Percentiles rank a stretch among this genome's conserved stretches.
Evolutionary conservation across 768 basidiomycete genomes (phyloP).

Genomic region (Chalciporus piperatus): DNA sequence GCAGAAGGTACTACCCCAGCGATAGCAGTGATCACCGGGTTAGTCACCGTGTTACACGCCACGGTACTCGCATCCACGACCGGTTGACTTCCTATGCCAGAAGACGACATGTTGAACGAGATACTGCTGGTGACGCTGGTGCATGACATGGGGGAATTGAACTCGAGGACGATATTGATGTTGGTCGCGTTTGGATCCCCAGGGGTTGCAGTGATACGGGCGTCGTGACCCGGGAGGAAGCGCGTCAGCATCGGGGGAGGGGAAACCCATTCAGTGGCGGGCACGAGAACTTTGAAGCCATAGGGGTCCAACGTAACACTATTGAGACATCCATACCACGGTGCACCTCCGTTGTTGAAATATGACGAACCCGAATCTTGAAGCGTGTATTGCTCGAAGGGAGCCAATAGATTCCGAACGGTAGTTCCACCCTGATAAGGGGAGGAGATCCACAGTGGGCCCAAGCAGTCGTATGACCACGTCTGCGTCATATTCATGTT

Average conservation of each 20-base stretch:
- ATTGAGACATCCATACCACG: constrained; percentile 73
- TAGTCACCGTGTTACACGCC: constrained; percentile 47
- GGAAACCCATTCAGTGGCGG: constrained; percentile 59
- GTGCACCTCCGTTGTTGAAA: constrained; percentile 53
- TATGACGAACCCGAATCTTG: constrained; percentile 63
- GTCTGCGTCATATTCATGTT: constrained; percentile 78
- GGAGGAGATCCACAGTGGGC: constrained; percentile 69
- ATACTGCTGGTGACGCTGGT: constrained; percentile 59
- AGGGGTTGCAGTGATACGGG: constrained; percentile 49
- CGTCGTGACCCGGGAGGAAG: constrained; percentile 86
- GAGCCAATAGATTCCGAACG: constrained; percentile 76
- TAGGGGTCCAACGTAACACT: constrained; percentile 66
- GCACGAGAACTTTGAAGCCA: constrained; percentile 82
- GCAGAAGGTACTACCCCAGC: constrained; percentile 53
- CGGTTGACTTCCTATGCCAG: constrained; percentile 57
- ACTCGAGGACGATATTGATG: constrained; percentile 72
- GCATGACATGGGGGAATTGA: constrained; percentile 76
- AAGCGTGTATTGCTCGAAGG: constrained; percentile 78
- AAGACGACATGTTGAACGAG: constrained; percentile 66
- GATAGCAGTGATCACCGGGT: constrained; percentile 49
- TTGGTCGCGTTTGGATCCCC: constrained; percentile 49
- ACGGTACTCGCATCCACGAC: constrained; percentile 44
- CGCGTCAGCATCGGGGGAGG: constrained; percentile 73
- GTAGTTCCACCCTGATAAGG: constrained; percentile 62
- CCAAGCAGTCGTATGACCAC: constrained; percentile 60